phyloP scores from a whole-genome alignment of 169 alveolate genomes.

The Besnoitia besnoiti region DNA sequence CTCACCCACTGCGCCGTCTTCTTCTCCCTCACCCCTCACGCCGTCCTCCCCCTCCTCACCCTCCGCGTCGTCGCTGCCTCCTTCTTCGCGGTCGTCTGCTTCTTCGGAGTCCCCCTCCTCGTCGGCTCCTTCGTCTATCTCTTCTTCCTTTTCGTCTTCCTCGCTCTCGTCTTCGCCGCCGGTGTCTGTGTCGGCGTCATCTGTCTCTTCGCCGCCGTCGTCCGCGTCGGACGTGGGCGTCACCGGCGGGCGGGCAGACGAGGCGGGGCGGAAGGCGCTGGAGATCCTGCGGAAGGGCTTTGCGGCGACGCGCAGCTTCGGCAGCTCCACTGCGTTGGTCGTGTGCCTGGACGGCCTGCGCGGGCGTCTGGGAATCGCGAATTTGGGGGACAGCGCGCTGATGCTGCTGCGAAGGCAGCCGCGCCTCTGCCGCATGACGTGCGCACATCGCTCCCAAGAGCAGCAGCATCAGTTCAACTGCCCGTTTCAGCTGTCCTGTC shows the following conservation, averaged over 20 bases:
- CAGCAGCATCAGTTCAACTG: slow-evolving; percentile 86
- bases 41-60: background rate
- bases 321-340: slow-evolving; percentile 77
- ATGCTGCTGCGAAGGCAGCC: slow-evolving; percentile 73
- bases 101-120: background rate
- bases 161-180: background rate
- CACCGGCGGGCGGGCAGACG: background rate
- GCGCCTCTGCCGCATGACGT: slow-evolving; percentile 40
- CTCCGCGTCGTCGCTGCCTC: background rate
- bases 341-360: slow-evolving; percentile 72
- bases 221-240: background rate
- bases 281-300: slow-evolving; percentile 58
- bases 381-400: slow-evolving; percentile 76
- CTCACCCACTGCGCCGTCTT: background rate
- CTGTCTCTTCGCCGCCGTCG: no score
- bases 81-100: background rate
- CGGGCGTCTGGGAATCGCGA: slow-evolving; percentile 73
- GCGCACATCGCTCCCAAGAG: slow-evolving; percentile 70
- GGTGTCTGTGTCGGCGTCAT: background rate
- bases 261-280: slow-evolving; percentile 42
- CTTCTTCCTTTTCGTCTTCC: background rate
- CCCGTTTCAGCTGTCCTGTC: slow-evolving; percentile 81
- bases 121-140: background rate
- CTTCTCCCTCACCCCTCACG: background rate
- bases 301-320: slow-evolving; percentile 74